Evolutionary conservation across 192 early-diverging fungal genomes (phyloP), one percentile per base, ranked within the genome.

Genomic region (Linnemannia schmuckeri): DNA sequence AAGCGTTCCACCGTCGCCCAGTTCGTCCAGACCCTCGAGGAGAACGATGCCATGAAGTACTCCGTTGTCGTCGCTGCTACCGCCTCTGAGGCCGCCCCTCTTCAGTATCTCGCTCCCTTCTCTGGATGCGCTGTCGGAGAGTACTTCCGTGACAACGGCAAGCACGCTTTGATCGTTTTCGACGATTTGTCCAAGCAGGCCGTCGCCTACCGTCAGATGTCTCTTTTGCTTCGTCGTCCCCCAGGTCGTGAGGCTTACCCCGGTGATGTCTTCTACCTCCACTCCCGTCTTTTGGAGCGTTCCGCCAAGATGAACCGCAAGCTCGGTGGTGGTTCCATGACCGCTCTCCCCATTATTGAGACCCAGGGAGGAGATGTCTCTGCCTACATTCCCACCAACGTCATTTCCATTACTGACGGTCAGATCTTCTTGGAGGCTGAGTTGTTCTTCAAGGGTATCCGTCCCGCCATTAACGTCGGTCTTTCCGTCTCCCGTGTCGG

Each of bases 281-380:
- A 99, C 96, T 99, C 98, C 80, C 97, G 98, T 94, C 93, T 99
- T 81, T 92, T 99, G 76, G 98, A 99, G 93, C 97, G 98, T 94
- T 96, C 98, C 70, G 97, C 97, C 92, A 99, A 99, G 96, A 97
- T 99, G 97, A 98, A 96, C 96, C 95, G 98, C 93, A 91, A 92
- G 83, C 94, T 96, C 91, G 97, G 97, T 82, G 95, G 93, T 84
- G 97, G 97, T 91, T 99, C 98, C 90, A 94, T 99, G 93, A 99
- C 98, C 76, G 98, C 98, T 54, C 95, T 99, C 76, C 98, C 98
- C 90, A 97, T 99, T 88, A 99, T 99, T 93, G 98, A 99, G 91
- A 99, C 98, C 81, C 97, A 99, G 93, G 98, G 98, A 94, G 98
- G 98, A 92, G 98, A 99, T 96, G 98, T 99, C 90, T 99, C 98